A percentile compares a stretch with the other conserved stretches of the same genome.
phyloP scores from a whole-genome alignment of 2,329 filamentous ascomycete species.

The Huntiella decipiens region DNA sequence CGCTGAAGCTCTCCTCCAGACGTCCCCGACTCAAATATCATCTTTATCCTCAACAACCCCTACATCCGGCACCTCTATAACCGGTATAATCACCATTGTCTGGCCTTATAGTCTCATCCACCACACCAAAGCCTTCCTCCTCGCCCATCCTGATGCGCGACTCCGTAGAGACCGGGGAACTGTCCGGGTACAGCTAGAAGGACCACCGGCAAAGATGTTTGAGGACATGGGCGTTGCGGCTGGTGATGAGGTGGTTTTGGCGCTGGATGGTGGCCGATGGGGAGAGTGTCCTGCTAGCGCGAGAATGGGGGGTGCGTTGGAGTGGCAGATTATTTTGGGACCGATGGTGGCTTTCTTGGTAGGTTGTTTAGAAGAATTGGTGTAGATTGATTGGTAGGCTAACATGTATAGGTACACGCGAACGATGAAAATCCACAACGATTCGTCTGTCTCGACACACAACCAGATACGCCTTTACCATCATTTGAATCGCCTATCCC shows the following conservation, averaged over 20 bases:
- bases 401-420: constrained; percentile 4
- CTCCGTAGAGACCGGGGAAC: constrained; percentile 61
- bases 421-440: constrained; percentile 17
- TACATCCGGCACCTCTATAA: constrained; percentile 28
- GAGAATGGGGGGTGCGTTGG: constrained; percentile 31
- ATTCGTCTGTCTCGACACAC: constrained; percentile 31
- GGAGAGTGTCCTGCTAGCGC: constrained; percentile 29
- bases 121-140: constrained; percentile 53
- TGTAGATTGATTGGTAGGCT: background rate
- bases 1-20: constrained; percentile 15
- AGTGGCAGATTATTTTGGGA: constrained; percentile 39
- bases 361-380: constrained; percentile 5
- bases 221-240: constrained; percentile 51
- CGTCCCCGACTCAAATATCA: constrained; percentile 31
- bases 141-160: constrained; percentile 71
- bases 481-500: constrained; percentile 13
- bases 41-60: constrained; percentile 31
- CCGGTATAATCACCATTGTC: constrained; percentile 61
- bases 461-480: constrained; percentile 13
- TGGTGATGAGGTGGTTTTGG: constrained; percentile 55
- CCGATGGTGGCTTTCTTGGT: constrained; percentile 31
- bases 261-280: constrained; percentile 52
- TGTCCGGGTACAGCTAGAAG: constrained; percentile 58
- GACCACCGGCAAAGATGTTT: constrained; percentile 49
- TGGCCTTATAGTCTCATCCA: constrained; percentile 81